Conservation (phyloP, 2,329 filamentous ascomycete genomes). For the Penicillium polonicum region DNA sequence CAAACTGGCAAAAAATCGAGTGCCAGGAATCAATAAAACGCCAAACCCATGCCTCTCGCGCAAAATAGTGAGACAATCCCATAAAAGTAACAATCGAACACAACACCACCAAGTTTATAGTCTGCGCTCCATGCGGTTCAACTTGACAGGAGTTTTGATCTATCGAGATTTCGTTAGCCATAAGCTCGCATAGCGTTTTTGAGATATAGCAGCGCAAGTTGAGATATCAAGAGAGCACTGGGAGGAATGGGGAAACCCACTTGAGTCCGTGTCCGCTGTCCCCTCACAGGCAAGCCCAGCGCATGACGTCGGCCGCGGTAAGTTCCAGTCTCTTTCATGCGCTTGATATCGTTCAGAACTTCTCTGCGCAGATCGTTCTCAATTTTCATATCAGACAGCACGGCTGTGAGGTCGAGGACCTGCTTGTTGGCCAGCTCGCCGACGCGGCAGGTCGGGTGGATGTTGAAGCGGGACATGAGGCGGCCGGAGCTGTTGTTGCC, state of each 20-base stretch:
- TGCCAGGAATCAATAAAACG: constrained; percentile 26
- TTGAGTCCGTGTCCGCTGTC: constrained; percentile 82
- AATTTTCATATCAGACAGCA: constrained; percentile 87
- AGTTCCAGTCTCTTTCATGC: constrained; percentile 85
- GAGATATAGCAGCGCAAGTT: not conserved
- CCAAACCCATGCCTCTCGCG: constrained; percentile 26
- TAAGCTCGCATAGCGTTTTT: not conserved
- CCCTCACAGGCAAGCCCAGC: constrained; percentile 85
- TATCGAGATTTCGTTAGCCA: constrained; percentile 33
- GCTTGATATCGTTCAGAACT: constrained; percentile 78
- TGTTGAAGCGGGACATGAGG: constrained; percentile 84
- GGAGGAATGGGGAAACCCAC: constrained; percentile 39
- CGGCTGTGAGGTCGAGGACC: constrained; percentile 76
- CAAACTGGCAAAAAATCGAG: constrained; percentile 14
- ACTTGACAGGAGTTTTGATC: constrained; percentile 58
- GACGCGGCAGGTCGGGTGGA: constrained; percentile 79
- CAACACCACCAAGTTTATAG: constrained; percentile 26
- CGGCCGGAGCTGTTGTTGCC: constrained; percentile 67
- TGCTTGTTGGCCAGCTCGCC: constrained; percentile 73
- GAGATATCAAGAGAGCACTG: not conserved
- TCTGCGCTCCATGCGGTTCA: constrained; percentile 60
- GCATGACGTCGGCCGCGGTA: constrained; percentile 89
- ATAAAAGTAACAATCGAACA: constrained; percentile 19
- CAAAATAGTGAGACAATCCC: constrained; percentile 22
- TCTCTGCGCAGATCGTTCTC: constrained; percentile 81